Percentiles rank a stretch among this genome's conserved stretches.
phyloP scores from a whole-genome alignment of 129 eudicot genomes.

The Pittosporum tobira region DNA sequence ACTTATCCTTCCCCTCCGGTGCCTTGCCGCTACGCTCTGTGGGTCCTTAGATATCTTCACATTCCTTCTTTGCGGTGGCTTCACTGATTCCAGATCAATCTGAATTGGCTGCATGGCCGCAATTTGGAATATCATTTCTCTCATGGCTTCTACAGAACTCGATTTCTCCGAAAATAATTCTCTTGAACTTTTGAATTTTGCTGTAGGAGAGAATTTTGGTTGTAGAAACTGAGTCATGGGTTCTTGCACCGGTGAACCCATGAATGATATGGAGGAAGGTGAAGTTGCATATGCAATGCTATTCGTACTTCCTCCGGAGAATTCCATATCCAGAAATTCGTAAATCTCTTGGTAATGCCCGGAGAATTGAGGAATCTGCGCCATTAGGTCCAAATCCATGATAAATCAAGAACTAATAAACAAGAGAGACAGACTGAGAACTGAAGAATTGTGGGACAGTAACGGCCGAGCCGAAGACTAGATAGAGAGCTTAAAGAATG shows the following conservation, averaged over 20 bases:
- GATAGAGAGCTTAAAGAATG: conserved; percentile 43
- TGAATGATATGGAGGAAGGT: conserved; percentile 31
- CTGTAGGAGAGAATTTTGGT: conserved; percentile 8
- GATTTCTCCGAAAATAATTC: conserved; percentile 27
- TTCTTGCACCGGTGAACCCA: conserved; percentile 15
- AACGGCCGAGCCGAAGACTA: conserved; percentile 38
- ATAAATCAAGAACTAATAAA: conserved; percentile 15
- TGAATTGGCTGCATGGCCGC: conserved; percentile 94
- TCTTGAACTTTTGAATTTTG: conserved; percentile 5
- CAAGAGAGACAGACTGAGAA: neutral
- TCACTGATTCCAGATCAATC: conserved; percentile 82
- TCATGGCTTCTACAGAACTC: conserved; percentile 67
- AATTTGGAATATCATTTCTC: conserved; percentile 79
- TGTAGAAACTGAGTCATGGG: conserved; percentile 6
- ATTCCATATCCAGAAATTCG: conserved; percentile 20
- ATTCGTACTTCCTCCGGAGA: conserved; percentile 22
- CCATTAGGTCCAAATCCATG: too few relatives aligned
- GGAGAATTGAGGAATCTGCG: conserved; percentile 32
- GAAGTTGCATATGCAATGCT: conserved; percentile 12
- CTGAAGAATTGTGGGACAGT: conserved; percentile 23
- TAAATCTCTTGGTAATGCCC: neutral
- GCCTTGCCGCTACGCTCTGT: conserved; percentile 85
- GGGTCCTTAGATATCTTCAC: conserved; percentile 90
- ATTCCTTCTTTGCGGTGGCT: conserved; percentile 69
- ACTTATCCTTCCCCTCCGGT: conserved; percentile 81